These are phyloP conservation scores for Ottelia alismoides DNA, from an alignment of 106 monocot genomes.

Conservation along the genomic window DNA sequence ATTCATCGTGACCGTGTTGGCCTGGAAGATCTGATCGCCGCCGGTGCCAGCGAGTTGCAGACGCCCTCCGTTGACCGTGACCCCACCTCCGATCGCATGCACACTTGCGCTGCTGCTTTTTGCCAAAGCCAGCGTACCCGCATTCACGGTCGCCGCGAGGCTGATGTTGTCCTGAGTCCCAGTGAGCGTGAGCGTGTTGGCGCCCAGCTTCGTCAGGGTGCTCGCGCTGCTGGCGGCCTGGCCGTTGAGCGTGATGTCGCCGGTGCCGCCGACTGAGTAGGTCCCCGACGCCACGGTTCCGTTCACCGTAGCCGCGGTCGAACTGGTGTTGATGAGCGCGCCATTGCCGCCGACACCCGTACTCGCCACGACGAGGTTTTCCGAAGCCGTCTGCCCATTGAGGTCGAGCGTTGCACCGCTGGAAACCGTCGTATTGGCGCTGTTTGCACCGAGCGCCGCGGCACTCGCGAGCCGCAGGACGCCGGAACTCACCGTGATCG, in stretches of 20 bases:
- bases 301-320: too few relatives aligned
- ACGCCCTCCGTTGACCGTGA: too few relatives aligned
- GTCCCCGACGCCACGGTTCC: background rate
- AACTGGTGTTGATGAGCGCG: background rate
- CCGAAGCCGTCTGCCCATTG: background rate
- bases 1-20: too few relatives aligned
- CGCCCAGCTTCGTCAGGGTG: background rate
- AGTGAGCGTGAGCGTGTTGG: background rate
- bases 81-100: too few relatives aligned
- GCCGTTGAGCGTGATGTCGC: background rate
- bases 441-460: background rate
- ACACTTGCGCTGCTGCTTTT: background rate
- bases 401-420: background rate
- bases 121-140: background rate
- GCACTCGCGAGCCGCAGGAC: background rate
- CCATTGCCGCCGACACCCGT: background rate
- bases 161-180: background rate
- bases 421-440: background rate
- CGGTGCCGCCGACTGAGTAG: background rate
- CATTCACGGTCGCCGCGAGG: background rate
- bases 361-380: background rate
- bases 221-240: too few relatives aligned
- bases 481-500: background rate
- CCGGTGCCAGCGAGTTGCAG: too few relatives aligned
- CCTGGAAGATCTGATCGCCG: too few relatives aligned